Percentiles rank a stretch among this genome's conserved stretches.
These are phyloP conservation scores for Ustilago sp. DNA, from an alignment of 1,284 basidiomycete species.

Conservation along the genomic window DNA sequence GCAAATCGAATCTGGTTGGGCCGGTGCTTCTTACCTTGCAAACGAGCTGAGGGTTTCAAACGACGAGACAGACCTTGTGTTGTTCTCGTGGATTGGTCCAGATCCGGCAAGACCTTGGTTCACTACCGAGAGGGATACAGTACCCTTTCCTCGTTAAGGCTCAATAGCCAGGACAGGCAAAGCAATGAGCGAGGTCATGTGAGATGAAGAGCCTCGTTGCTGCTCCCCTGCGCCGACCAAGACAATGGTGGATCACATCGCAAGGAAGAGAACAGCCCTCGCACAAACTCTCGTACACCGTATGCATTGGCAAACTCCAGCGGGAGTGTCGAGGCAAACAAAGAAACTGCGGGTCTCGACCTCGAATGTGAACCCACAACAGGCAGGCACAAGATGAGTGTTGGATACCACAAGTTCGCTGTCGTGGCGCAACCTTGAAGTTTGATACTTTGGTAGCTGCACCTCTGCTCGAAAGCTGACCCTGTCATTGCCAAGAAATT, in stretches of 20 bases:
- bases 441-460: conserved; percentile 11
- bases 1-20: conserved; percentile 4
- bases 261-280: neutral
- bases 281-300: neutral
- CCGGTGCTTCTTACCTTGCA: conserved; percentile 4
- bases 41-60: neutral
- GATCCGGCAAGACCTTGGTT: conserved; percentile 13
- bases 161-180: neutral
- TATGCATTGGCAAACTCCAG: neutral
- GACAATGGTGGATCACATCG: conserved; percentile 5
- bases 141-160: neutral
- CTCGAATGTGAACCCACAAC: neutral
- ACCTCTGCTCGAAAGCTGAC: neutral
- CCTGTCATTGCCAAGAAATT: conserved; percentile 8
- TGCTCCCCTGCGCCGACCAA: conserved; percentile 10
- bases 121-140: conserved; percentile 6
- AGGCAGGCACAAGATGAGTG: conserved; percentile 1
- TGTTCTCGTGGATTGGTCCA: conserved; percentile 12
- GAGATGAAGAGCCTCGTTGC: neutral
- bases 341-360: neutral
- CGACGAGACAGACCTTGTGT: conserved; percentile 15
- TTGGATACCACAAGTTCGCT: neutral
- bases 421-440: neutral
- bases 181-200: conserved; percentile 14
- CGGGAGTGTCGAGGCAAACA: neutral